These are phyloP conservation scores for Lupinus albus DNA, from an alignment of 306 rosid species.

Conservation along the genomic window DNA sequence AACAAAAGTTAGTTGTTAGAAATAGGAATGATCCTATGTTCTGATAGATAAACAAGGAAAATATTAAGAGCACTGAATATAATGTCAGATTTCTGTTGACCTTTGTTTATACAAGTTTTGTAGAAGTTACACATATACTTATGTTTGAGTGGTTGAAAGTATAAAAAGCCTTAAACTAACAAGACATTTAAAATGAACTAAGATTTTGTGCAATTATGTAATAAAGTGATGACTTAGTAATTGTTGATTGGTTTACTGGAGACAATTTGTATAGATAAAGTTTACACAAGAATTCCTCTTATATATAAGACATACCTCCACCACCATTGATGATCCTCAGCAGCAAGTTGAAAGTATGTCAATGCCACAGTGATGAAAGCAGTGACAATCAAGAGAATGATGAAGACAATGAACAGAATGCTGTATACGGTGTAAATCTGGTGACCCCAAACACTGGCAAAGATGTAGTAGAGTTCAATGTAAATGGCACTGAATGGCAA, in stretches of 20 bases:
- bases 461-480: constrained; percentile 55
- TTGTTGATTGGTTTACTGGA: neutral
- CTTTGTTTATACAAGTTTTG: no score
- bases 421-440: constrained; percentile 53
- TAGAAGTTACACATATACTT: no score
- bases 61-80: no score
- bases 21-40: neutral
- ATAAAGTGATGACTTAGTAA: neutral
- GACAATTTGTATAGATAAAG: neutral
- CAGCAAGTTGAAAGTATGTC: constrained; percentile 63
- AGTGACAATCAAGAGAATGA: constrained; percentile 58
- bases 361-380: constrained; percentile 58
- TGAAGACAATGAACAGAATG: constrained; percentile 52
- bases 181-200: no score
- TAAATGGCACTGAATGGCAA: constrained; percentile 56
- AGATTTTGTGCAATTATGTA: neutral
- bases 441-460: constrained; percentile 59
- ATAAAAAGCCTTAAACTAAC: no score
- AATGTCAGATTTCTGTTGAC: no score
- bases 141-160: no score
- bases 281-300: neutral
- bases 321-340: constrained; percentile 71
- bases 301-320: constrained; percentile 48
- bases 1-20: constrained; percentile 30
- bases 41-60: constrained; percentile 1